phyloP scores from a whole-genome alignment of 345 rosid genomes.

The Moricandia moricandioides region DNA sequence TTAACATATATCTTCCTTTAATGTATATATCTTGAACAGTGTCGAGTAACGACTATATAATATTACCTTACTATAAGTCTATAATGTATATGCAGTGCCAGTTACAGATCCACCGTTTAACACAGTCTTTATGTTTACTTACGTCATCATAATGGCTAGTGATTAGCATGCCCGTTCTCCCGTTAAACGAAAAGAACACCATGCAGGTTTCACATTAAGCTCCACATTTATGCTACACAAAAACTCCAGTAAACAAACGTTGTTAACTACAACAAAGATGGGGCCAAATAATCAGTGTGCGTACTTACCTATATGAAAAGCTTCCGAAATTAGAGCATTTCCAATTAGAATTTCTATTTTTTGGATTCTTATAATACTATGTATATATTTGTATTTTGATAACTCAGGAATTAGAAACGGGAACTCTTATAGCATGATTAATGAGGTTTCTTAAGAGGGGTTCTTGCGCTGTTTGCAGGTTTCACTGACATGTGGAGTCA shows the following conservation, averaged over 20 bases:
- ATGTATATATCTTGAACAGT: not conserved
- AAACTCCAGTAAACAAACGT: not conserved
- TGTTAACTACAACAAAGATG: not conserved
- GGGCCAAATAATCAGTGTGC: not conserved
- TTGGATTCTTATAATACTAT: no score
- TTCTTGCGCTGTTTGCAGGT: no score
- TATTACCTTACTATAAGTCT: not conserved
- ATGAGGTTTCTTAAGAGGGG: no score
- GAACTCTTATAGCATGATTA: no score
- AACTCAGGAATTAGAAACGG: no score
- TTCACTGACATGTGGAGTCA: no score
- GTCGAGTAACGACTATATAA: not conserved
- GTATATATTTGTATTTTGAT: no score
- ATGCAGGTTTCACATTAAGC: not conserved
- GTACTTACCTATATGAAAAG: not conserved
- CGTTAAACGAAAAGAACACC: not conserved
- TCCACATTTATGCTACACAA: not conserved
- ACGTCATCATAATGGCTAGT: not conserved
- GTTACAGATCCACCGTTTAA: not conserved
- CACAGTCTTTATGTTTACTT: not conserved
- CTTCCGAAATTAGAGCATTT: no score
- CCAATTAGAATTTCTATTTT: no score
- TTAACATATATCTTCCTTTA: not conserved
- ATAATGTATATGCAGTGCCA: not conserved
- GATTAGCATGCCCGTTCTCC: not conserved